phyloP scores from a whole-genome alignment of 2,329 filamentous ascomycete genomes.

The Neofusicoccum kwambonambiense region DNA sequence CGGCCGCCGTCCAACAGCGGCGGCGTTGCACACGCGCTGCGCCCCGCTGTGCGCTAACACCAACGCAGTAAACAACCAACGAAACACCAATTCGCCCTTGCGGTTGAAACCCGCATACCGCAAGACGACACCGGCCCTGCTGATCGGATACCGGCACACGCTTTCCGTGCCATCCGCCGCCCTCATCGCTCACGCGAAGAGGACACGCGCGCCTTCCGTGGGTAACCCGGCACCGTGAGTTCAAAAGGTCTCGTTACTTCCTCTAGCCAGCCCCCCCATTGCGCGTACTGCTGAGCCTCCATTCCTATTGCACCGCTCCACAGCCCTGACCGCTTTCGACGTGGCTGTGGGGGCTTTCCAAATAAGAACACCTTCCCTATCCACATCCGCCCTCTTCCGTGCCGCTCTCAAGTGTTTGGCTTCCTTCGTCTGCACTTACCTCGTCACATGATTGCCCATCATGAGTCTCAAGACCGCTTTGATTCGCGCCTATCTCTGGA shows the following conservation, averaged over 20 bases:
- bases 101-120: background rate
- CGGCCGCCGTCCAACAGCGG: background rate
- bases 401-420: background rate
- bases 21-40: background rate
- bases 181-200: background rate
- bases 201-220: constrained; percentile 3
- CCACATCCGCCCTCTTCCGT: background rate
- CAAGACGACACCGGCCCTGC: background rate
- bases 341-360: background rate
- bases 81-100: background rate
- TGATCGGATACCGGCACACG: constrained; percentile 4
- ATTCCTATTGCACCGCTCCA: background rate
- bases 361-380: background rate
- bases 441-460: background rate
- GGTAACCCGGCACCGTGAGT: constrained; percentile 8
- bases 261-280: constrained; percentile 11
- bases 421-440: background rate
- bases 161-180: background rate
- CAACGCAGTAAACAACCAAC: constrained; percentile 7
- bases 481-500: constrained; percentile 16
- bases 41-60: constrained; percentile 11
- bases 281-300: constrained; percentile 10
- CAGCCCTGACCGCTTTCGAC: background rate
- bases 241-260: background rate
- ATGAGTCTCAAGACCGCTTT: constrained; percentile 10